Evolutionary conservation across 257 asterid species (phyloP), one percentile per base, ranked within the genome.

Genomic region (Lycium barbarum): DNA sequence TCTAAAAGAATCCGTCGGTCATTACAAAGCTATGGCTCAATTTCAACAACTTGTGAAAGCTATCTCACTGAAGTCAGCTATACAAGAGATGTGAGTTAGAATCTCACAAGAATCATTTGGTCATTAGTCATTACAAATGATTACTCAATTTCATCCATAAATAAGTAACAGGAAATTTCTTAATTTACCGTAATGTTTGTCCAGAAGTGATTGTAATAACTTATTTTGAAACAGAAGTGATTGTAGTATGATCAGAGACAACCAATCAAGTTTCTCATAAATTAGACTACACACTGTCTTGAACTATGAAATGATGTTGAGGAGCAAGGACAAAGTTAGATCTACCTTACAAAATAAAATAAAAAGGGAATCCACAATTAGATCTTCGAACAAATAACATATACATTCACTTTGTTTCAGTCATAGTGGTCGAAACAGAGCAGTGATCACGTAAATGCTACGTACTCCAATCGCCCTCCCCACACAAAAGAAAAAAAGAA

Each of bases 91-190:
- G 7, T 33, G 14, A 51, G 9, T 76, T 51, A 53, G 47, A 76
- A 76, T 54, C 43, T 51, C 17, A 51, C 33, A 22, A 76, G 8
- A 76, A 51, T 51, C 63, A 51, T 51, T 76, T 33, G 63, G 47
- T 14, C 62, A 76, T 22, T 15, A 53, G 47, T 14, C 62, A 76
- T 22, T 15, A 53, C 26, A 76, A 76, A 8, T 1, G 40, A 74
- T 49, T 47, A 61, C 82, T 13, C 63, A 76, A 26, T 76, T 76
- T 76, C 82, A 26, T 76, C 62, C 45, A 74, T 76, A 76, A 22
- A 22, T 7, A 47, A 26, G 45, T 26, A 14, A 13, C 45, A 26
- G 7, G 11, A 76, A 5, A 51, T 26, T 76, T 76, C 45, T 33
- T 51, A 53, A 51, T 76, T 11, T 14, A 74, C 62, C 62, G 13